phyloP scores from a whole-genome alignment of 495 filamentous ascomycete species.

The Letharia lupina region DNA sequence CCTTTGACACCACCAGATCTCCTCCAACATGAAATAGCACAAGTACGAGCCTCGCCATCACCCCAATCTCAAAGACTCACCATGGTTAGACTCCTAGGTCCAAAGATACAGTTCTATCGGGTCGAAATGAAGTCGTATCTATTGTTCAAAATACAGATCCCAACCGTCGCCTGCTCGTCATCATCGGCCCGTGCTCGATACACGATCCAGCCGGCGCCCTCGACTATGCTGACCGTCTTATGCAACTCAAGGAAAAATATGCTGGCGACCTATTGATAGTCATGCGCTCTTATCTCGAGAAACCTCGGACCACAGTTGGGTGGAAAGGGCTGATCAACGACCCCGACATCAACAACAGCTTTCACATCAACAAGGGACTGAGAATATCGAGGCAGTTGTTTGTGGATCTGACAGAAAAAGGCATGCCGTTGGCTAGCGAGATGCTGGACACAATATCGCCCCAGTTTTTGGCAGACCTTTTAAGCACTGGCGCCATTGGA shows the following conservation, averaged over 20 bases:
- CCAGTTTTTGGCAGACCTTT: conserved; percentile 86
- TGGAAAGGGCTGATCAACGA: conserved; percentile 99
- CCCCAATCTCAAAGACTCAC: background rate
- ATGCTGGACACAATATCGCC: conserved; percentile 99
- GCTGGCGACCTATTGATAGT: conserved; percentile 79
- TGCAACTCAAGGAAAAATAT: conserved; percentile 63
- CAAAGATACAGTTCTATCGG: conserved; percentile 65
- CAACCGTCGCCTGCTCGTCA: conserved; percentile 81
- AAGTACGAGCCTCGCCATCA: conserved; percentile 7
- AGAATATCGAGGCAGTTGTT: conserved; percentile 83
- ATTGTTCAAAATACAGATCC: conserved; percentile 67
- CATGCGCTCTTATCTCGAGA: conserved; percentile 99
- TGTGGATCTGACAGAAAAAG: conserved; percentile 72
- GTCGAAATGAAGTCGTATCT: conserved; percentile 70
- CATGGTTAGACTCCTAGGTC: conserved; percentile 37
- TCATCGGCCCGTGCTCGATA: conserved; percentile 94
- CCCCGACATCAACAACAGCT: conserved; percentile 93
- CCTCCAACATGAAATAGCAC: conserved; percentile 80
- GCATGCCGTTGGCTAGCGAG: conserved; percentile 90
- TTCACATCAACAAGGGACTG: conserved; percentile 98
- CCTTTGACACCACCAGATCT: conserved; percentile 89
- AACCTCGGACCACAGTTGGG: conserved; percentile 96
- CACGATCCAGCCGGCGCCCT: conserved; percentile 84
- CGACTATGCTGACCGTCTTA: conserved; percentile 75
- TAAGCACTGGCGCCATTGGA: conserved; percentile 92